Percentiles rank a stretch among this genome's conserved stretches.
Conservation (phyloP, 2,329 filamentous ascomycete genomes). For the Ascochyta lentis region DNA sequence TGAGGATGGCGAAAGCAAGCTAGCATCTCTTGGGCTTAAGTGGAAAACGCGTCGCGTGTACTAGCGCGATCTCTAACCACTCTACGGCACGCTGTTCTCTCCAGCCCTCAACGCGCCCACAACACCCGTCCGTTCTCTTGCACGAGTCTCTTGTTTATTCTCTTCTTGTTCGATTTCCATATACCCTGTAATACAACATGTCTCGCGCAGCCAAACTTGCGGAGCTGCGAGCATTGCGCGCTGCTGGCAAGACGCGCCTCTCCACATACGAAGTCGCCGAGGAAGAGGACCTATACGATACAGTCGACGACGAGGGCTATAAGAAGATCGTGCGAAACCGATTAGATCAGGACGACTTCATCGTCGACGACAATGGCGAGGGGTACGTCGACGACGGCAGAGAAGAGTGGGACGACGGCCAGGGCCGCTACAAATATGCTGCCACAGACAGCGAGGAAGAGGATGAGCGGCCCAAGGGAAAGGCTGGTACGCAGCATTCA, state of each 20-base stretch:
- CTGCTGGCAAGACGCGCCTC: conserved; percentile 89
- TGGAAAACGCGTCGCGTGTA: conserved; percentile 28
- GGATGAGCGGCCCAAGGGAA: conserved; percentile 67
- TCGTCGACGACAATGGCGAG: conserved; percentile 97
- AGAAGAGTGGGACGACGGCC: conserved; percentile 74
- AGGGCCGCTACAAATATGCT: conserved; percentile 68
- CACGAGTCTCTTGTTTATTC: conserved; percentile 22
- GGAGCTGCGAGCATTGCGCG: conserved; percentile 82
- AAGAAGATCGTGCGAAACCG: conserved; percentile 92
- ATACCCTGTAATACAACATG: conserved; percentile 37
- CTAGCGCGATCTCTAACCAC: conserved; percentile 26
- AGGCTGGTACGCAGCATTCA: conserved; percentile 56
- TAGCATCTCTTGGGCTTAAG: conserved; percentile 9
- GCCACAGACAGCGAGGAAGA: conserved; percentile 76
- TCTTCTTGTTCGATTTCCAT: conserved; percentile 11
- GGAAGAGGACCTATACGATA: conserved; percentile 86
- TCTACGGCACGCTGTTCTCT: conserved; percentile 20
- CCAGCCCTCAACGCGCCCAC: conserved; percentile 33
- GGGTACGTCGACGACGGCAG: conserved; percentile 96
- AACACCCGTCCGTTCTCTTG: conserved; percentile 20
- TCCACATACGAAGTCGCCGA: conserved; percentile 87
- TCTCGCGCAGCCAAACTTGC: conserved; percentile 58
- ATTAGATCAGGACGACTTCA: conserved; percentile 94
- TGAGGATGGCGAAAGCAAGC: conserved; percentile 2
- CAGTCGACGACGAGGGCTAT: conserved; percentile 95